phyloP scores from a whole-genome alignment of 2,329 filamentous ascomycete genomes.

The Pyricularia grisea region DNA sequence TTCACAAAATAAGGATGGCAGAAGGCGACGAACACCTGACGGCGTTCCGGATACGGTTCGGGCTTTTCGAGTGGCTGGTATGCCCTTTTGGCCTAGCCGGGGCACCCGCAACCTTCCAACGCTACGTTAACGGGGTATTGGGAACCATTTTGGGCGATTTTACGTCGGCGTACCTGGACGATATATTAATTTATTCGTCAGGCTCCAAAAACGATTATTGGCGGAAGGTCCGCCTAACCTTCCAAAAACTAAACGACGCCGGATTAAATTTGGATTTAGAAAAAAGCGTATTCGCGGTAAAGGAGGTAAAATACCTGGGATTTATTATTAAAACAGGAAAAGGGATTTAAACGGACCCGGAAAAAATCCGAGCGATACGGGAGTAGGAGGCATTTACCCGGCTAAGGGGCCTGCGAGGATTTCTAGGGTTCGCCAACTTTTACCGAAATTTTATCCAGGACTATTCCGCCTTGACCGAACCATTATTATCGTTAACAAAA shows the following conservation, averaged over 20 bases:
- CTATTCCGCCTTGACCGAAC: neutral
- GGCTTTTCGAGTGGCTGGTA: neutral
- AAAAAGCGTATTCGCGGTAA: neutral
- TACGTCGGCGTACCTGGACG: no score
- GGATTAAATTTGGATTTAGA: neutral
- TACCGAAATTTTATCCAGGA: neutral
- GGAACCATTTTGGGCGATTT: no score
- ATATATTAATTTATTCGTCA: no score
- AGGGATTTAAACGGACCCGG: neutral
- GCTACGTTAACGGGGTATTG: no score
- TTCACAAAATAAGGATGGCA: neutral
- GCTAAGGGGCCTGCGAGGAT: neutral
- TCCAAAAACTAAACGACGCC: neutral
- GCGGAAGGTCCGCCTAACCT: no score
- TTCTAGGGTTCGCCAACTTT: neutral
- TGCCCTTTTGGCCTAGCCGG: neutral
- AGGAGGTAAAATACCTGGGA: neutral
- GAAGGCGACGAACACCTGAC: neutral
- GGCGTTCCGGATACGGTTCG: neutral
- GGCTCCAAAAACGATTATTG: no score
- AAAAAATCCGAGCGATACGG: no score
- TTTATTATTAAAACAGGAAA: neutral
- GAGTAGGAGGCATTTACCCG: neutral
- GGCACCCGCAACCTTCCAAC: neutral
- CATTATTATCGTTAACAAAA: neutral